Evolutionary conservation across 192 early-diverging fungal species (phyloP).

Genomic region (Lobosporangium transversale): DNA sequence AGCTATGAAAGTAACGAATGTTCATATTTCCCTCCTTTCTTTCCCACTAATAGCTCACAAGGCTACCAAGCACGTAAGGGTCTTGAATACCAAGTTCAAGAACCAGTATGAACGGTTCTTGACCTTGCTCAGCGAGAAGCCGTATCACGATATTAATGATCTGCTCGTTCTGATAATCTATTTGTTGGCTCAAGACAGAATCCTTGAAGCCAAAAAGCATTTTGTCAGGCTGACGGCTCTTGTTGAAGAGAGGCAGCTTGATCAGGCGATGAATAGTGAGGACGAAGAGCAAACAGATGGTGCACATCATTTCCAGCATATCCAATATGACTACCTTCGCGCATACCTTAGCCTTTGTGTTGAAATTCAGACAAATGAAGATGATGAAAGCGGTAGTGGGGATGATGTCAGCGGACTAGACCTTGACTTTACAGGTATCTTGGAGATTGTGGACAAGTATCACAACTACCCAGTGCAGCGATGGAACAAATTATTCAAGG

Average conservation of each 20-base stretch:
- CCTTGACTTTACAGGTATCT: conserved; percentile 23
- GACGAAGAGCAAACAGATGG: background rate
- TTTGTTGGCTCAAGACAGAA: conserved; percentile 57
- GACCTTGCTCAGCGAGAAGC: conserved; percentile 39
- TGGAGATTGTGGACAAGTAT: conserved; percentile 42
- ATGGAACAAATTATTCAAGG: conserved; percentile 55
- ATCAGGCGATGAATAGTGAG: background rate
- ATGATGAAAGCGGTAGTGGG: background rate
- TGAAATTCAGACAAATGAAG: conserved; percentile 18
- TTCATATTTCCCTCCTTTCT: background rate
- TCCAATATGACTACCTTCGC: conserved; percentile 59
- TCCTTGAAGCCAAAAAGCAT: conserved; percentile 50
- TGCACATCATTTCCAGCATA: conserved; percentile 27
- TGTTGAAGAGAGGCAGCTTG: conserved; percentile 15
- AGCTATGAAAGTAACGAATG: background rate
- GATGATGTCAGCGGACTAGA: background rate
- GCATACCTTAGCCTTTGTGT: conserved; percentile 59
- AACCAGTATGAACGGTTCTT: conserved; percentile 52
- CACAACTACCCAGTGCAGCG: conserved; percentile 48
- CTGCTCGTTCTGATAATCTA: conserved; percentile 52
- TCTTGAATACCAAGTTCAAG: conserved; percentile 55
- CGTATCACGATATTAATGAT: conserved; percentile 30
- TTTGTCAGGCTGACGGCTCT: conserved; percentile 13
- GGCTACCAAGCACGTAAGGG: conserved; percentile 24
- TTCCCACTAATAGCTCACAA: conserved; percentile 33